phyloP scores from a whole-genome alignment of 1,284 basidiomycete species.

The Volvariella volvacea region DNA sequence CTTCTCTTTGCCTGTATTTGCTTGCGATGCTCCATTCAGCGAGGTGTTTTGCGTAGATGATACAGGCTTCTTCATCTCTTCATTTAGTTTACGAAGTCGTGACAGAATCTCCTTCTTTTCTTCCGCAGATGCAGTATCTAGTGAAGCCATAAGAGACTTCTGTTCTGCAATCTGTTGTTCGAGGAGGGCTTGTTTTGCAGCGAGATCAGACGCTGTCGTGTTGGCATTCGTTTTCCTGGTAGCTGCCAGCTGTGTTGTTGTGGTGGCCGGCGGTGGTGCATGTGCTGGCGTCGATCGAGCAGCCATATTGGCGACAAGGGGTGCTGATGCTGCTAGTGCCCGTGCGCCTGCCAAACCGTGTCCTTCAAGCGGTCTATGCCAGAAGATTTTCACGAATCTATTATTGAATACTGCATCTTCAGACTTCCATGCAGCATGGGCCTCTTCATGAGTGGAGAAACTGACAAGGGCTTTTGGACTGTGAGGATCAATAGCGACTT shows the following conservation, averaged over 20 bases:
- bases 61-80: slow-evolving; percentile 60
- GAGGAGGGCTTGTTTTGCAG: slow-evolving; percentile 69
- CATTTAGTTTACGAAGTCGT: slow-evolving; percentile 70
- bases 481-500: slow-evolving; percentile 80
- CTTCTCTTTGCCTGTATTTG: slow-evolving; percentile 35
- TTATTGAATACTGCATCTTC: slow-evolving; percentile 93
- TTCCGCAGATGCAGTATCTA: slow-evolving; percentile 50
- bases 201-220: slow-evolving; percentile 38
- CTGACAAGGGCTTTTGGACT: slow-evolving; percentile 80
- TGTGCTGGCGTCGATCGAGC: slow-evolving; percentile 18
- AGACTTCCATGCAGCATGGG: slow-evolving; percentile 84
- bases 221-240: slow-evolving; percentile 30
- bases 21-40: slow-evolving; percentile 10
- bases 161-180: slow-evolving; percentile 88
- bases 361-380: slow-evolving; percentile 88
- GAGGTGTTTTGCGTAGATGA: slow-evolving; percentile 20
- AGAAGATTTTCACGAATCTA: slow-evolving; percentile 91
- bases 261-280: slow-evolving; percentile 10
- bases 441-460: slow-evolving; percentile 82
- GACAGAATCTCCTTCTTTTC: slow-evolving; percentile 82
- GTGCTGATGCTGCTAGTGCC: slow-evolving; percentile 73
- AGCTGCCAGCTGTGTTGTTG: slow-evolving; percentile 16
- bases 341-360: slow-evolving; percentile 72
- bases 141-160: slow-evolving; percentile 75
- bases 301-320: slow-evolving; percentile 55